phyloP scores from a whole-genome alignment of 352 stramenopile genomes.

The Phytophthora podocarpi region DNA sequence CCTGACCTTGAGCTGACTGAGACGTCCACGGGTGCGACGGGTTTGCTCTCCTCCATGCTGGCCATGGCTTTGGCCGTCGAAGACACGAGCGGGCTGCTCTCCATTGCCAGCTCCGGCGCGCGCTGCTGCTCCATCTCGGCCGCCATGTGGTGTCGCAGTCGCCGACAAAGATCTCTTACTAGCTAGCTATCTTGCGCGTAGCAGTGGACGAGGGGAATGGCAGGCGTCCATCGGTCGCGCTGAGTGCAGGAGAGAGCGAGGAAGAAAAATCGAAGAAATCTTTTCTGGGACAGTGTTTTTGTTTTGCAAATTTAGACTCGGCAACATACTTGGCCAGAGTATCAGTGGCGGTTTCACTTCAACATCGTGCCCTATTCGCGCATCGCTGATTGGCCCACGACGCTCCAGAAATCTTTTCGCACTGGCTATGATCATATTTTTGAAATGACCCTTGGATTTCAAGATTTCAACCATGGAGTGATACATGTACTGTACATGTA shows the following conservation, averaged over 20 bases:
- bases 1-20: background rate
- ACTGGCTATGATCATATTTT: conserved; percentile 16
- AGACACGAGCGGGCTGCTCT: conserved; percentile 18
- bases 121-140: conserved; percentile 40
- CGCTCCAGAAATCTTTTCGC: conserved; percentile 16
- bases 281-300: conserved; percentile 4
- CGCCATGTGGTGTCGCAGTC: conserved; percentile 20
- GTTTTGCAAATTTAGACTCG: conserved; percentile 25
- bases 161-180: conserved; percentile 1
- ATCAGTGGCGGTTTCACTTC: conserved; percentile 3
- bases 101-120: conserved; percentile 28
- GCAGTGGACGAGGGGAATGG: conserved; percentile 29
- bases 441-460: conserved; percentile 27
- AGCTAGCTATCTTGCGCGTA: background rate
- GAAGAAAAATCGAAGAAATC: conserved; percentile 49
- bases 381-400: conserved; percentile 17
- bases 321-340: background rate
- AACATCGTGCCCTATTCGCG: background rate
- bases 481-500: background rate
- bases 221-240: conserved; percentile 26
- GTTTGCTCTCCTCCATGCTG: conserved; percentile 19
- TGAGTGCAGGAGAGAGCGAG: background rate
- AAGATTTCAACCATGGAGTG: background rate
- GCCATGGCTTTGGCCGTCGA: background rate
- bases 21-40: background rate